A percentile compares a stretch with the other conserved stretches of the same genome.
These are phyloP conservation scores for Sclerotinia spermophila DNA, from an alignment of 2,329 filamentous ascomycete genomes.

Conservation along the genomic window DNA sequence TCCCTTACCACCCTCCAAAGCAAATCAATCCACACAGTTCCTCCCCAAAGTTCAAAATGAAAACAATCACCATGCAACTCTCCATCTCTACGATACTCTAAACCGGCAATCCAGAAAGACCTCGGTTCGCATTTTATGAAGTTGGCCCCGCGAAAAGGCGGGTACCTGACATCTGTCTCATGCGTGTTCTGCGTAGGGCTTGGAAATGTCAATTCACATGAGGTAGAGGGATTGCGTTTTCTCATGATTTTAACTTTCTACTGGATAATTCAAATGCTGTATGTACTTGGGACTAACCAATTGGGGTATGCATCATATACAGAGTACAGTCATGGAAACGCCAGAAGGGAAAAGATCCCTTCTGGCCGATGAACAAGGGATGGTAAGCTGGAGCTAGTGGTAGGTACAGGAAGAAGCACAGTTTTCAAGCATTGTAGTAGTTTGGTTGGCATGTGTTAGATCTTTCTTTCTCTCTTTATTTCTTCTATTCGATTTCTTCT, in stretches of 20 bases:
- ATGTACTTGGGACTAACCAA: too few relatives aligned
- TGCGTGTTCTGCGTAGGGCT: background rate
- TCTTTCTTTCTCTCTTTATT: background rate
- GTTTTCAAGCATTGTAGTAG: background rate
- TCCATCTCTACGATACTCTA: background rate
- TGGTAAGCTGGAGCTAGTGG: background rate
- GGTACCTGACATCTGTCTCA: background rate
- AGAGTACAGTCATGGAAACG: background rate
- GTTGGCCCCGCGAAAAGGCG: background rate
- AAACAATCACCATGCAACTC: background rate
- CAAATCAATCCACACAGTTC: background rate
- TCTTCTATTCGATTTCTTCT: background rate
- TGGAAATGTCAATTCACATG: background rate
- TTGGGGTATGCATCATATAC: background rate
- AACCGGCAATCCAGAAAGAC: background rate
- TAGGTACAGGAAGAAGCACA: background rate
- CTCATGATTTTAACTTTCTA: background rate
- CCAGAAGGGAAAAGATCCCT: background rate
- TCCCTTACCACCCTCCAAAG: background rate
- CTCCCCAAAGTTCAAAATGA: background rate
- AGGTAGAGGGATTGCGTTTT: background rate
- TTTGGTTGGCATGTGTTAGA: constrained; percentile 5
- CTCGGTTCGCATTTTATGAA: background rate
- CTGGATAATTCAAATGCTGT: background rate
- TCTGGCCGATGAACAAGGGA: background rate